phyloP scores from a whole-genome alignment of 306 rosid genomes.

The Datisca glomerata region DNA sequence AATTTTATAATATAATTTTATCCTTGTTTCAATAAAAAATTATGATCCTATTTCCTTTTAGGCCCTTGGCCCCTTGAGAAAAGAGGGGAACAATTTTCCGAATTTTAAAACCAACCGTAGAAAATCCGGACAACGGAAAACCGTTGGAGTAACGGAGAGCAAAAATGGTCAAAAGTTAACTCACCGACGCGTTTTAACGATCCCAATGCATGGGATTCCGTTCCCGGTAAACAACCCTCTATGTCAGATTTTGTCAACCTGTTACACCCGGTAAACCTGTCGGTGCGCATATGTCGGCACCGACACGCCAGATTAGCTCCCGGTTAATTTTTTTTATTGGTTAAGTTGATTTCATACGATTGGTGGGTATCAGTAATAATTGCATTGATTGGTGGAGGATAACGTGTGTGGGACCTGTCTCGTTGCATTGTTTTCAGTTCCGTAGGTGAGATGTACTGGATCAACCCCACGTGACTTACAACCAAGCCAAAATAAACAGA shows the following conservation, averaged over 20 bases:
- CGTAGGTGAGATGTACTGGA: slow-evolving; percentile 9
- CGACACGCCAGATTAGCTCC: slow-evolving; percentile 46
- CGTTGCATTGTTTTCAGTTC: not conserved
- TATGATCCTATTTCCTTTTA: not conserved
- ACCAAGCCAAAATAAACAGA: not conserved
- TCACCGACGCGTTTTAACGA: not conserved
- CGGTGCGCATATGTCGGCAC: slow-evolving; percentile 46
- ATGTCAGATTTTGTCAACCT: too few relatives aligned
- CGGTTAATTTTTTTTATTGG: slow-evolving; percentile 14
- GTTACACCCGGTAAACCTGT: slow-evolving; percentile 14
- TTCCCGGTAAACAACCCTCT: too few relatives aligned
- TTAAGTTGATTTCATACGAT: not conserved
- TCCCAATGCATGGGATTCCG: not conserved
- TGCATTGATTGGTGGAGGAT: slow-evolving; percentile 4
- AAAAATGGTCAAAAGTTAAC: not conserved
- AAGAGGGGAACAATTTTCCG: too few relatives aligned
- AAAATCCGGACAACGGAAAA: not conserved
- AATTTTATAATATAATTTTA: not conserved
- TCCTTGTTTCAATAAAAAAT: not conserved
- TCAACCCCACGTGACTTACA: slow-evolving; percentile 6
- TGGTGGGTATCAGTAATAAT: not conserved
- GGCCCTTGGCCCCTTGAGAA: too few relatives aligned
- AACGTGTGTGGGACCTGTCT: not conserved
- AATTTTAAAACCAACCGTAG: too few relatives aligned
- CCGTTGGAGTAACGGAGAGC: too few relatives aligned